Conservation (phyloP, 1,284 basidiomycete species). For the Puccinia coronata region DNA sequence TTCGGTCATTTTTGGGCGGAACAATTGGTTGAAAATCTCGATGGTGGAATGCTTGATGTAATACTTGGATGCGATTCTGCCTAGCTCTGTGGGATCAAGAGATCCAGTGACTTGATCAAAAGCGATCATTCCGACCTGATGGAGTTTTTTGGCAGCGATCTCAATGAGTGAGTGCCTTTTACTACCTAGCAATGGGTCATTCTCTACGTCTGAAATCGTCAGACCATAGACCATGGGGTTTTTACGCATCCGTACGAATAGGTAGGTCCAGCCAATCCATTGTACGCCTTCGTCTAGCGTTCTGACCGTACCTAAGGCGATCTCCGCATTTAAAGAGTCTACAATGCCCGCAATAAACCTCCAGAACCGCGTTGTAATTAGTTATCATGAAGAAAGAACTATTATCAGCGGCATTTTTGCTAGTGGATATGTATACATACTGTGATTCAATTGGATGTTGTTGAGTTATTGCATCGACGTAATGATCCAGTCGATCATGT, state of each 20-base stretch:
- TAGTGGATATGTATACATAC: slow-evolving; percentile 59
- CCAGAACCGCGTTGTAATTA: background rate
- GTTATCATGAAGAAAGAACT: background rate
- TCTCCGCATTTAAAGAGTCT: slow-evolving; percentile 93
- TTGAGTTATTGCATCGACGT: slow-evolving; percentile 87
- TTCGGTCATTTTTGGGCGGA: slow-evolving; percentile 84
- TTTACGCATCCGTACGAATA: slow-evolving; percentile 91
- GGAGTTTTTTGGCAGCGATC: slow-evolving; percentile 71
- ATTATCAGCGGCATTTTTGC: background rate
- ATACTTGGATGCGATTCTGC: slow-evolving; percentile 93
- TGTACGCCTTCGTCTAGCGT: slow-evolving; percentile 83
- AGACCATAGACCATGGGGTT: slow-evolving; percentile 94
- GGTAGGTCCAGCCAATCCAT: slow-evolving; percentile 97
- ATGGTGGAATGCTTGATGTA: slow-evolving; percentile 87
- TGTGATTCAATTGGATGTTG: slow-evolving; percentile 95
- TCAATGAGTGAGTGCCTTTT: slow-evolving; percentile 75
- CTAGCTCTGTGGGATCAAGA: slow-evolving; percentile 80
- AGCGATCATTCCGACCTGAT: slow-evolving; percentile 79
- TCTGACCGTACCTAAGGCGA: slow-evolving; percentile 89
- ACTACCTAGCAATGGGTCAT: slow-evolving; percentile 76
- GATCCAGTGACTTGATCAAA: slow-evolving; percentile 69
- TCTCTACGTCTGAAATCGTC: slow-evolving; percentile 68
- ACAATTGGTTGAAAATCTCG: slow-evolving; percentile 81
- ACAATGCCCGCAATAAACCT: slow-evolving; percentile 78
- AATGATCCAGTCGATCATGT: slow-evolving; percentile 88